phyloP scores from a whole-genome alignment of 129 eudicot genomes.

The Arctium lappa region DNA sequence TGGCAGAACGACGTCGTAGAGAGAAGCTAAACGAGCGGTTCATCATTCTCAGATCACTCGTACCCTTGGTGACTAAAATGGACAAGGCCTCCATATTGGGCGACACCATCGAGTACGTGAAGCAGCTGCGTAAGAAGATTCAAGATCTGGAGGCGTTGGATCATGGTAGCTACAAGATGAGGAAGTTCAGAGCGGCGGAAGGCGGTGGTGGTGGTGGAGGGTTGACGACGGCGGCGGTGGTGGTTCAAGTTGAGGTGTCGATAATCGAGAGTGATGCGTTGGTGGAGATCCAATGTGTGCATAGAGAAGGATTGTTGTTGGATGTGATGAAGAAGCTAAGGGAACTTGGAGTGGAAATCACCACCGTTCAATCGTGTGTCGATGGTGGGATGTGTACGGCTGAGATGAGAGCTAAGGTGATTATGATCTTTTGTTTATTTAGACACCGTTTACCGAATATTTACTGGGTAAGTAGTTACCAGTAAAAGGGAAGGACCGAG shows the following conservation, averaged over 20 bases:
- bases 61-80: constrained; percentile 86
- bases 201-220: constrained; percentile 26
- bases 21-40: constrained; percentile 89
- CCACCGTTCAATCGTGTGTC: constrained; percentile 55
- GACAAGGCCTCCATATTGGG: constrained; percentile 92
- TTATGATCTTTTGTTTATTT: too few species aligned
- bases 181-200: constrained; percentile 38
- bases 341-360: constrained; percentile 60
- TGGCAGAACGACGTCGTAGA: constrained; percentile 82
- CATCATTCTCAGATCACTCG: constrained; percentile 51
- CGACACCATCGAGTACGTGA: constrained; percentile 89
- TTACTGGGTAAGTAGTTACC: too few species aligned
- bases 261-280: constrained; percentile 86
- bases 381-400: constrained; percentile 47
- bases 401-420: constrained; percentile 90
- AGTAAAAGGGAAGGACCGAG: too few species aligned
- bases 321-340: constrained; percentile 74
- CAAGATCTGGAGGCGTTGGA: constrained; percentile 57
- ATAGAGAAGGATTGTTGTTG: constrained; percentile 64
- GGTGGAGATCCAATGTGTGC: constrained; percentile 67
- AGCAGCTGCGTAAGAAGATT: constrained; percentile 56
- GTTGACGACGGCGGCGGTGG: constrained; percentile 19
- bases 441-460: neutral
- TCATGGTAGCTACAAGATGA: constrained; percentile 31
- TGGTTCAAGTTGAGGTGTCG: constrained; percentile 68